A percentile compares a stretch with the other conserved stretches of the same genome.
Conservation (phyloP, 805 yeast genomes). For the Saccharomycopsis fodiens region DNA sequence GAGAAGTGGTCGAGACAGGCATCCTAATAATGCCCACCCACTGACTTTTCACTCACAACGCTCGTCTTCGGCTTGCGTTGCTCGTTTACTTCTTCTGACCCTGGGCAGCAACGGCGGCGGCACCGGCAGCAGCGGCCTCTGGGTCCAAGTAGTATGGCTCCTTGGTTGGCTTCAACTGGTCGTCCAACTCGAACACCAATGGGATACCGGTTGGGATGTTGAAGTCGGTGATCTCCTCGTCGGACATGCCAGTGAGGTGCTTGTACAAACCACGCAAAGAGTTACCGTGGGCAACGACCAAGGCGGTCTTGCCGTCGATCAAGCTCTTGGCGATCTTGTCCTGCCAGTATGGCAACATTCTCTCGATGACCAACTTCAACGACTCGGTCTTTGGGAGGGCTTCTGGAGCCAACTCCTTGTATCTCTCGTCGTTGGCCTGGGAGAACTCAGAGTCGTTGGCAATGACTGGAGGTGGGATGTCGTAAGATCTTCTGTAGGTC, state of each 20-base stretch:
- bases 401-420: slow-evolving; percentile 73
- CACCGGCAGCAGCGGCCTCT: slow-evolving; percentile 99
- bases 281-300: slow-evolving; percentile 97
- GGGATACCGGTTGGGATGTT: slow-evolving; percentile 99
- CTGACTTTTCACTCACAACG: too few species aligned
- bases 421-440: slow-evolving; percentile 81
- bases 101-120: slow-evolving; percentile 98
- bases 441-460: slow-evolving; percentile 73
- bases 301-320: slow-evolving; percentile 79
- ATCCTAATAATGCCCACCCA: too few species aligned
- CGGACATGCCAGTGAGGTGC: slow-evolving; percentile 90
- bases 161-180: slow-evolving; percentile 78
- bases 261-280: slow-evolving; percentile 94
- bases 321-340: slow-evolving; percentile 82
- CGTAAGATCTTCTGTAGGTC: slow-evolving; percentile 96
- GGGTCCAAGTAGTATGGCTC: slow-evolving; percentile 96
- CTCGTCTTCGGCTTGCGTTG: too few species aligned
- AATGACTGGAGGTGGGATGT: slow-evolving; percentile 91
- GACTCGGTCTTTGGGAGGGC: slow-evolving; percentile 94
- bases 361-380: slow-evolving; percentile 87
- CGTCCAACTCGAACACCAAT: slow-evolving; percentile 91
- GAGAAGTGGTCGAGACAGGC: too few species aligned
- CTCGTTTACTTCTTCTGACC: slow-evolving; percentile 68
- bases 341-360: slow-evolving; percentile 96
- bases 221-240: slow-evolving; percentile 84